Evolutionary conservation across 495 filamentous ascomycete genomes (phyloP), one percentile per base, ranked within the genome.

Genomic region (Penicillium desertorum): DNA sequence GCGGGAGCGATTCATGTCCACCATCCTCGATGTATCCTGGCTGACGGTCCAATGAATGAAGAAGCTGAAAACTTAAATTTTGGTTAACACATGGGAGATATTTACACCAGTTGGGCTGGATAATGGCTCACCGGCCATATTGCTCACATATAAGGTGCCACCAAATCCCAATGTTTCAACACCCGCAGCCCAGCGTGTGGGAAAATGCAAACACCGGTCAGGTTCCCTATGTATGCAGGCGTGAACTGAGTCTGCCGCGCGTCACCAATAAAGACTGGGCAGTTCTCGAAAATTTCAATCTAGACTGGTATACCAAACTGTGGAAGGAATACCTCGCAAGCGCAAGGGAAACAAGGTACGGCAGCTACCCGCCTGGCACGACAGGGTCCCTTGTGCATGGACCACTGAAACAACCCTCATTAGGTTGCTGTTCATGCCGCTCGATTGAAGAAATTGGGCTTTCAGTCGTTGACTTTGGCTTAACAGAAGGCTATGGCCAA

Each of bases 241-340:
- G 14, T 71, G 63, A 46, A 62, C 91, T 8, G 64, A 77, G 25
- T 78, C 76, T 3, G 48, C 67, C n/a, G 59, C 72, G 23, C 79
- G 43, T 94, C 5, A 72, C 72, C 10, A 71, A 77, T 7, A 79
- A 81, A n/a, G 76, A 77, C 45, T 90, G 89, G 2, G 78, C 83
- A 1, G 78, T 96, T 37, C 67, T 96, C 20, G 79, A 87, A 60
- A 81, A 77, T 19, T 68, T 84, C 7, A 72, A 88, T 57, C 69
- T 96, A 29, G 92, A 91, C 3, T 55, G 70, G 22, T 96, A 91
- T 68, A 79, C 78, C 1, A 53, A 76, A 12, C 74, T 72, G 8
- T 96, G 92, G 91, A 73, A 81, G n/a, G 76, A 84, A 5, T 89
- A 90, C 64, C 79, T 97, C 11, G 79, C 80, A 29, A 72, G 79